These are phyloP conservation scores for Dimocarpus longan DNA, from an alignment of 345 rosid species.

Conservation along the genomic window DNA sequence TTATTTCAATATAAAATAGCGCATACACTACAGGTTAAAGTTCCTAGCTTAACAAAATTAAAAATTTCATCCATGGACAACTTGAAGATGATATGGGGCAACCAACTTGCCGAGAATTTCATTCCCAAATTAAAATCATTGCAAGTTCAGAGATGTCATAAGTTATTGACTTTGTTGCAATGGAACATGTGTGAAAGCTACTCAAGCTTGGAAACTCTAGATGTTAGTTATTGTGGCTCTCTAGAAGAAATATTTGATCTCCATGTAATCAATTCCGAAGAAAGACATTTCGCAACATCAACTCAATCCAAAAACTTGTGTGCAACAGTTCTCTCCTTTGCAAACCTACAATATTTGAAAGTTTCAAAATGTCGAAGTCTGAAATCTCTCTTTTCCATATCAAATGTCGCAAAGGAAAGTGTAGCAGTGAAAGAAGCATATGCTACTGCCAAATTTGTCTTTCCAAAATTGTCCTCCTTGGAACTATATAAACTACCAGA, in stretches of 20 bases:
- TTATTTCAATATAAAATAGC: no score
- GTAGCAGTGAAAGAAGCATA: neutral
- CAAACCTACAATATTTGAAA: neutral
- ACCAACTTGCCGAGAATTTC: neutral
- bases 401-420: neutral
- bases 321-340: no score
- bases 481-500: neutral
- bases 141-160: neutral
- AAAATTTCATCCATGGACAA: neutral
- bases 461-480: slow-evolving; percentile 15
- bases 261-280: neutral
- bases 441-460: neutral
- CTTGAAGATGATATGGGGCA: slow-evolving; percentile 14
- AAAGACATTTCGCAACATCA: neutral
- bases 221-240: neutral
- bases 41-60: slow-evolving; percentile 17
- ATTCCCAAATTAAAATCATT: slow-evolving; percentile 8
- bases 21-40: slow-evolving; percentile 8
- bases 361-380: neutral
- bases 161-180: slow-evolving; percentile 13
- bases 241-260: slow-evolving; percentile 14
- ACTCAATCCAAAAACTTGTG: neutral
- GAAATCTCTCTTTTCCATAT: slow-evolving; percentile 20
- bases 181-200: neutral
- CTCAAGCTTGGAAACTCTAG: neutral